A percentile compares a stretch with the other conserved stretches of the same genome.
phyloP scores from a whole-genome alignment of 495 filamentous ascomycete genomes.

The Penicillium atrosanguineum region DNA sequence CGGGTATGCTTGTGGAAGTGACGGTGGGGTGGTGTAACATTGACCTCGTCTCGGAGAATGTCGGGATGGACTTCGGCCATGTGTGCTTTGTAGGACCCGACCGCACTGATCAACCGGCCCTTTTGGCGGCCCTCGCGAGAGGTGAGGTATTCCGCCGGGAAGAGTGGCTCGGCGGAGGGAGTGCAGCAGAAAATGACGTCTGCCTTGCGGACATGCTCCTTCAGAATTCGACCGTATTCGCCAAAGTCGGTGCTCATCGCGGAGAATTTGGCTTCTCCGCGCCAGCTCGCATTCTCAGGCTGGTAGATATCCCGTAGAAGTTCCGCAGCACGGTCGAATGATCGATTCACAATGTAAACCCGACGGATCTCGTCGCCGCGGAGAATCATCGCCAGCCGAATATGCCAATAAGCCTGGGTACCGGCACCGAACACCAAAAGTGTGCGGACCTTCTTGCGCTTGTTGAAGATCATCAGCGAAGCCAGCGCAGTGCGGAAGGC shows the following conservation, averaged over 20 bases:
- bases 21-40: conserved; percentile 42
- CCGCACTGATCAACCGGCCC: conserved; percentile 72
- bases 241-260: conserved; percentile 68
- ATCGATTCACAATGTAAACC: conserved; percentile 76
- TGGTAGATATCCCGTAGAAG: conserved; percentile 58
- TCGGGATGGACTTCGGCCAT: conserved; percentile 86
- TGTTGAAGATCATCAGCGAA: conserved; percentile 68
- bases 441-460: conserved; percentile 66
- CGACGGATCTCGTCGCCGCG: conserved; percentile 68
- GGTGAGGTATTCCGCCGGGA: conserved; percentile 63
- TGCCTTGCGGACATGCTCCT: conserved; percentile 62
- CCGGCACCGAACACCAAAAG: conserved; percentile 87
- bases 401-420: conserved; percentile 90
- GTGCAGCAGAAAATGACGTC: conserved; percentile 83
- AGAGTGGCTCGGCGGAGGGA: conserved; percentile 58
- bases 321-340: conserved; percentile 57
- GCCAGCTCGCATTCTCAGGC: conserved; percentile 46
- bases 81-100: conserved; percentile 78
- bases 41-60: conserved; percentile 67
- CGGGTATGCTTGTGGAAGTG: conserved; percentile 71
- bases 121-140: conserved; percentile 67
- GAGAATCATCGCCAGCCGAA: conserved; percentile 75
- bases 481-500: conserved; percentile 91
- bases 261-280: conserved; percentile 63
- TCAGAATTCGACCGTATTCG: conserved; percentile 66